Percentiles rank a stretch among this genome's conserved stretches.
Evolutionary conservation across 495 filamentous ascomycete species (phyloP).

Genomic region (Melanomma pulvis-pyrius): DNA sequence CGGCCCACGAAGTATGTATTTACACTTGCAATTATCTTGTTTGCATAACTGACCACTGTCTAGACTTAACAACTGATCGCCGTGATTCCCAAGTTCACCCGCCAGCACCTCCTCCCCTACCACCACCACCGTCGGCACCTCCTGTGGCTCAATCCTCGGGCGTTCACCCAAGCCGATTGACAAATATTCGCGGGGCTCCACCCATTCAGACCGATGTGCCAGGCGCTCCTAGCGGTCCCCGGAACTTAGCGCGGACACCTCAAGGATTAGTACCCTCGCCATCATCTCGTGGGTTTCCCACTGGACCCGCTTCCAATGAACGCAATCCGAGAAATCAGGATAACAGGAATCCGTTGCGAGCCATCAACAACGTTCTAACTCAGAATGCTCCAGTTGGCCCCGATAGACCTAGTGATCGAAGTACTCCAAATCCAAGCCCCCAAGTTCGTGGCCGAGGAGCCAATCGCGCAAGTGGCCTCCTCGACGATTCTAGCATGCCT

Average conservation of each 20-base stretch:
- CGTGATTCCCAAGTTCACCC: conserved; percentile 13
- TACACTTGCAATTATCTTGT: background rate
- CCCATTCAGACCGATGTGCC: conserved; percentile 35
- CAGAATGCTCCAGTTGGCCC: conserved; percentile 9
- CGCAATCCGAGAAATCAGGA: conserved; percentile 12
- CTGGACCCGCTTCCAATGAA: conserved; percentile 28
- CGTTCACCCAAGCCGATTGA: conserved; percentile 44
- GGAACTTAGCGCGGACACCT: conserved; percentile 23
- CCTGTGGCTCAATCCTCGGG: conserved; percentile 18
- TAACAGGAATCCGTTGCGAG: conserved; percentile 4
- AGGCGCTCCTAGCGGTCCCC: conserved; percentile 33
- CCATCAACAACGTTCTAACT: conserved; percentile 12
- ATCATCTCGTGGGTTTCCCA: conserved; percentile 27
- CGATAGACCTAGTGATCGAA: background rate
- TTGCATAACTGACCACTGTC: conserved; percentile 12
- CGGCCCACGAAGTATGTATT: conserved; percentile 62
- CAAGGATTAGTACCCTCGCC: conserved; percentile 22
- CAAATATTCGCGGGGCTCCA: conserved; percentile 25
- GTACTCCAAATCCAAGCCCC: background rate
- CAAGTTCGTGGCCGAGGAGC: conserved; percentile 19
- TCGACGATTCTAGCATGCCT: conserved; percentile 8
- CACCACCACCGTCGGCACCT: conserved; percentile 31
- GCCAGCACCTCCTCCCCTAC: conserved; percentile 27
- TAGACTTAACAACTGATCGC: conserved; percentile 20
- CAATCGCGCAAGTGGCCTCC: conserved; percentile 10